These are phyloP conservation scores for Plectosphaerella cucumerina DNA, from an alignment of 2,329 filamentous ascomycete species.

Conservation along the genomic window DNA sequence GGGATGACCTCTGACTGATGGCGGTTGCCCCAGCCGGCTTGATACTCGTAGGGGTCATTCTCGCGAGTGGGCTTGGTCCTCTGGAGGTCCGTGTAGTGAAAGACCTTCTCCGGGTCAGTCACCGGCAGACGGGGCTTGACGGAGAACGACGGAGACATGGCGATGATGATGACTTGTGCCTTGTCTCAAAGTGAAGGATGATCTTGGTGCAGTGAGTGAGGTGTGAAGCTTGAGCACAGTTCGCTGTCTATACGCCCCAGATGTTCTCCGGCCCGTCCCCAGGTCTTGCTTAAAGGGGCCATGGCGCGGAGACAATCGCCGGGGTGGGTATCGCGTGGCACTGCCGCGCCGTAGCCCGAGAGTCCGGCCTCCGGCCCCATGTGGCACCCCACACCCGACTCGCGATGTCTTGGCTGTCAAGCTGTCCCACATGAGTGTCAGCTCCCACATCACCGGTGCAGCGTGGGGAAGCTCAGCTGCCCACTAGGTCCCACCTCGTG, in stretches of 20 bases:
- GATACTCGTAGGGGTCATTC: slow-evolving; percentile 45
- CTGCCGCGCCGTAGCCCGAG: neutral
- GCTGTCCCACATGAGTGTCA: too few species aligned
- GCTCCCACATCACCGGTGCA: too few species aligned
- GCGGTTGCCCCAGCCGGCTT: slow-evolving; percentile 49
- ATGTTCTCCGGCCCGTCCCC: too few species aligned
- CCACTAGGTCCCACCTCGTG: neutral
- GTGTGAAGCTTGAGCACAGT: too few species aligned
- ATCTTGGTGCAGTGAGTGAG: neutral
- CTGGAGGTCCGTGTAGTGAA: slow-evolving; percentile 57
- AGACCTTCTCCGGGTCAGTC: slow-evolving; percentile 43
- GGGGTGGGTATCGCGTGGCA: neutral
- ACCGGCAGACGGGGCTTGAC: neutral
- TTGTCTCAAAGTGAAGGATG: neutral
- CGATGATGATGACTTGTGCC: neutral
- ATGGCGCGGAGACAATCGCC: neutral
- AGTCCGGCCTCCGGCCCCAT: neutral
- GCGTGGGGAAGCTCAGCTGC: too few species aligned
- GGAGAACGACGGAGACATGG: neutral
- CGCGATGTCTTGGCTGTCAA: too few species aligned
- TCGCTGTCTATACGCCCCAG: too few species aligned
- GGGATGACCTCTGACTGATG: slow-evolving; percentile 41
- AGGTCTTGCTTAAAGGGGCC: neutral
- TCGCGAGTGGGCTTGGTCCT: slow-evolving; percentile 38
- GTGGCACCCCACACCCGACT: neutral